A percentile compares a stretch with the other conserved stretches of the same genome.
These are phyloP conservation scores for Cercospora zeina DNA, from an alignment of 2,329 filamentous ascomycete species.

Conservation along the genomic window DNA sequence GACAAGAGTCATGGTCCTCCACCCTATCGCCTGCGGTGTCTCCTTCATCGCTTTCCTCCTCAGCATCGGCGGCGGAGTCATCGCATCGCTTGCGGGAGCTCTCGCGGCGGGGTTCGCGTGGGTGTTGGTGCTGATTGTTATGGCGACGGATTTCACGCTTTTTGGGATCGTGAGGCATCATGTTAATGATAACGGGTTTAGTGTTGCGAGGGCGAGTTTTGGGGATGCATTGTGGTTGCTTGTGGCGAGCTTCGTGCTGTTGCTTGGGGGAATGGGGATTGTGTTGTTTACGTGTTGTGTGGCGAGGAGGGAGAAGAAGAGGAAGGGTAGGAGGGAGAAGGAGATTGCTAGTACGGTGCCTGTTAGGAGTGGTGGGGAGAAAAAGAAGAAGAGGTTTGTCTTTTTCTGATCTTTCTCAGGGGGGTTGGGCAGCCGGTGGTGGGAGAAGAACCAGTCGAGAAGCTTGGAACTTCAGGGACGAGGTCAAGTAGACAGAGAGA, in stretches of 20 bases:
- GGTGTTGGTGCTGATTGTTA: slow-evolving; percentile 51
- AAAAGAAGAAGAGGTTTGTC: slow-evolving; percentile 8
- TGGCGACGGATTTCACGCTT: slow-evolving; percentile 59
- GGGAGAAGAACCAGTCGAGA: not conserved
- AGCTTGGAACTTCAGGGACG: not conserved
- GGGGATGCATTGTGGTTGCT: slow-evolving; percentile 60
- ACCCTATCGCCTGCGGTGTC: slow-evolving; percentile 60
- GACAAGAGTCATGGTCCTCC: slow-evolving; percentile 58
- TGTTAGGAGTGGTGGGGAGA: not conserved
- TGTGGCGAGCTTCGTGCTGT: slow-evolving; percentile 57
- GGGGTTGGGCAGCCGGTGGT: too few relatives aligned
- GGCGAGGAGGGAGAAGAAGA: slow-evolving; percentile 31
- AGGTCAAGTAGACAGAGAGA: not conserved
- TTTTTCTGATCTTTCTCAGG: not conserved
- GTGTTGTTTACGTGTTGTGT: slow-evolving; percentile 56
- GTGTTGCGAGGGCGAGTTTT: slow-evolving; percentile 51
- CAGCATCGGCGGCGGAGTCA: slow-evolving; percentile 53
- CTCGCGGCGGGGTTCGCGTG: slow-evolving; percentile 54
- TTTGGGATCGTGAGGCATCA: slow-evolving; percentile 57
- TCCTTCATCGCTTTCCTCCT: slow-evolving; percentile 62
- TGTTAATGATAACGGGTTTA: slow-evolving; percentile 50
- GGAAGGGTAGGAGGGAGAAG: slow-evolving; percentile 7
- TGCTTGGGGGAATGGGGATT: slow-evolving; percentile 57
- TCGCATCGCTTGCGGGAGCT: slow-evolving; percentile 56
- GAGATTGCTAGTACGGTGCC: slow-evolving; percentile 8